Percentiles rank a stretch among this genome's conserved stretches.
Conservation (phyloP, 2,329 filamentous ascomycete genomes). For the Aspergillus versicolor region DNA sequence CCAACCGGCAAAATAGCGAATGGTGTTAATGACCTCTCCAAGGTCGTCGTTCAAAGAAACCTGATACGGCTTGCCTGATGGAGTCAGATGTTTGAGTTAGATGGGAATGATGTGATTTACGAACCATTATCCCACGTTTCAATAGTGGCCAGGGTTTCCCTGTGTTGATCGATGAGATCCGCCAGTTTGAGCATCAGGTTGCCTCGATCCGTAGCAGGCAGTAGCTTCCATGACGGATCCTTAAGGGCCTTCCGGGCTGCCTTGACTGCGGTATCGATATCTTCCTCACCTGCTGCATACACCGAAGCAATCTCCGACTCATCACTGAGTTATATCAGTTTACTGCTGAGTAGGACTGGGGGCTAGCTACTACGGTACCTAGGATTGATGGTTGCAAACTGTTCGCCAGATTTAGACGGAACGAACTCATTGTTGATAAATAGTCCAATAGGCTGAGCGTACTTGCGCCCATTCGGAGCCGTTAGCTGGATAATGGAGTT, state of each 20-base stretch:
- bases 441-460: constrained; percentile 71
- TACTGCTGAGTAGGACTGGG: not conserved
- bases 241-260: constrained; percentile 36
- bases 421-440: constrained; percentile 85
- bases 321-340: constrained; percentile 44
- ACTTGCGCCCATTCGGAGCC: constrained; percentile 73
- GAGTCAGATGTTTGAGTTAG: constrained; percentile 7
- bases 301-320: constrained; percentile 71
- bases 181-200: constrained; percentile 67
- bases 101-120: not conserved
- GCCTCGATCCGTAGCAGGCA: constrained; percentile 60
- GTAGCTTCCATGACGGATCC: constrained; percentile 35
- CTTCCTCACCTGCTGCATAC: constrained; percentile 53
- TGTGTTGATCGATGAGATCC: constrained; percentile 66
- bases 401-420: constrained; percentile 63
- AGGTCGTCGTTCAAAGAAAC: constrained; percentile 66
- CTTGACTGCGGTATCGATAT: constrained; percentile 33
- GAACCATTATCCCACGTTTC: constrained; percentile 77
- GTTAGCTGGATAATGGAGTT: constrained; percentile 57
- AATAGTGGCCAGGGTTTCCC: constrained; percentile 61
- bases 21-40: constrained; percentile 62
- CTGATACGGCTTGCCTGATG: constrained; percentile 43
- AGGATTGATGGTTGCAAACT: constrained; percentile 67
- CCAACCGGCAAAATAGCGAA: constrained; percentile 88
- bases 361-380: constrained; percentile 38